Percentiles rank a stretch among this genome's conserved stretches.
These are phyloP conservation scores for Phytophthora idaei DNA, from an alignment of 352 stramenopile species.

Conservation along the genomic window DNA sequence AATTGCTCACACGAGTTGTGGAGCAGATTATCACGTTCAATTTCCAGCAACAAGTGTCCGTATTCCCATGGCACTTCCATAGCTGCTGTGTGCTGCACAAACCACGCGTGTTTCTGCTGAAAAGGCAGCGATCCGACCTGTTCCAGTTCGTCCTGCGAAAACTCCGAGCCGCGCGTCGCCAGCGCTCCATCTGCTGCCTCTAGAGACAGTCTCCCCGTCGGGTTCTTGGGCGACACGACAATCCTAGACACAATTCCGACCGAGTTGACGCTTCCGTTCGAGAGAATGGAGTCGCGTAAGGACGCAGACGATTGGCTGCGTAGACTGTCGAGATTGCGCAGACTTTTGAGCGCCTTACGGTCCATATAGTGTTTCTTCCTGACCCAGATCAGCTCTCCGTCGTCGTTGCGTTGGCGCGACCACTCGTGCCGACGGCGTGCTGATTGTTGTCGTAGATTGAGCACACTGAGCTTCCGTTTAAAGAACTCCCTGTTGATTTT, in stretches of 20 bases:
- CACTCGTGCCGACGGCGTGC: constrained; percentile 86
- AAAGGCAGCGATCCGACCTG: constrained; percentile 73
- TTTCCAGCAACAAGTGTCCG: constrained; percentile 84
- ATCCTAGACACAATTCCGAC: constrained; percentile 80
- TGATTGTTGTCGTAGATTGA: constrained; percentile 83
- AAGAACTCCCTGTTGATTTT: constrained; percentile 70
- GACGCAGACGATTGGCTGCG: constrained; percentile 66
- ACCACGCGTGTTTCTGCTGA: constrained; percentile 90
- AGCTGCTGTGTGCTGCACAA: constrained; percentile 84
- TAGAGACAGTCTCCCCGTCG: constrained; percentile 72
- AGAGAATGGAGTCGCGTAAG: constrained; percentile 73
- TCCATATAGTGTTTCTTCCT: constrained; percentile 80
- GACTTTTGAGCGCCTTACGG: constrained; percentile 67
- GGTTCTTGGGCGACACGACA: constrained; percentile 77
- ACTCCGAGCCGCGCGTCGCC: constrained; percentile 62
- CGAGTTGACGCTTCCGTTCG: constrained; percentile 59
- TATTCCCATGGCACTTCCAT: constrained; percentile 90
- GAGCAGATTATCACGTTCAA: constrained; percentile 87
- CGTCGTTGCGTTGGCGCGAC: constrained; percentile 75
- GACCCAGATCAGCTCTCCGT: constrained; percentile 85
- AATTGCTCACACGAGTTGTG: constrained; percentile 91
- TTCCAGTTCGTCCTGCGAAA: constrained; percentile 78
- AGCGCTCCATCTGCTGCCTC: constrained; percentile 68
- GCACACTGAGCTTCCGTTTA: constrained; percentile 78
- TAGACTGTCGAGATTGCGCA: constrained; percentile 51